Evolutionary conservation across 495 filamentous ascomycete genomes (phyloP), one percentile per base, ranked within the genome.

Genomic region (Aspergillus taichungensis): DNA sequence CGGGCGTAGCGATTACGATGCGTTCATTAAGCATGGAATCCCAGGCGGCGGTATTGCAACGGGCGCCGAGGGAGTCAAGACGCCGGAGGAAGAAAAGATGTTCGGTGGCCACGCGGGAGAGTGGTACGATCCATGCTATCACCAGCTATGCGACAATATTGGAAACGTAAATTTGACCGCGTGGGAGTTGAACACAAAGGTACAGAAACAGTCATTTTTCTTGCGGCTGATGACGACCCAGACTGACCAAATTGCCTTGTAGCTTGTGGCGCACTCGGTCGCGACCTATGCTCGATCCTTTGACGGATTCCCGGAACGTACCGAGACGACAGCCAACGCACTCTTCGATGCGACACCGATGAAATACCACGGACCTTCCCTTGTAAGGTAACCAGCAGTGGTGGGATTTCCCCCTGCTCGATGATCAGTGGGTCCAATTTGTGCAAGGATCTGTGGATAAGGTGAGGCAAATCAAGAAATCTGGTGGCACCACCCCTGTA

Each of bases 51-150:
- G 82, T n/a, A 66, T 84, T 13, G 81, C 80, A 55, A 82, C 82
- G 5, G 83, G 82, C 12, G 82, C 83, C 11, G 83, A 85, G 56
- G 73, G 62, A 3, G 49, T 75, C 52, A 87, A 86, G 69, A 85
- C 80, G 3, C 62, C 62, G 30, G 70, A 65, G 42, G 71, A 84
- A 56, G 75, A 61, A 8, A 49, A 43, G 12, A 51, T 72, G 47
- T 83, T 79, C 40, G 82, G 82, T 45, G 82, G 82, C 40, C 39
- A 65, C 32, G 79, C 73, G n/a, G 82, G 82, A 35, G 66, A 74
- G 11, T 62, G 67, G 37, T 75, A 71, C 47, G 83, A 86, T 57
- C 51, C 62, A n/a, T 79, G 82, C 61, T 85, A 84, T 58, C 82
- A 86, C 57, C 49, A 62, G 24, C 55, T 65, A 0, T 70, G 72